Conservation (phyloP, 2,329 filamentous ascomycete species). For the Colletotrichum zoysiae region DNA sequence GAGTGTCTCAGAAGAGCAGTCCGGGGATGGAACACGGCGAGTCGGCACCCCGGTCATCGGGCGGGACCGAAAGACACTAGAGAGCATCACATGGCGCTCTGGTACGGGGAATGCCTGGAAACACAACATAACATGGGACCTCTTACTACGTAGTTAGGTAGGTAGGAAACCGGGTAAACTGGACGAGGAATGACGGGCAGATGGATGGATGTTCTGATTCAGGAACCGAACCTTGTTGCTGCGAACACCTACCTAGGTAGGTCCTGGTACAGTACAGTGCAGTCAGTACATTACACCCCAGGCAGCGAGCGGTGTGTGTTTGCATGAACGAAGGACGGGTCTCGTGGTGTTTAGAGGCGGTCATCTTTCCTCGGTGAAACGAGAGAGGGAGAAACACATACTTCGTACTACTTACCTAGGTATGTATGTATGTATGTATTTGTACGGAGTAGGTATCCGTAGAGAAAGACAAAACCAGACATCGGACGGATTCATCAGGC, state of each 20-base stretch:
- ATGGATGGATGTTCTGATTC: background rate
- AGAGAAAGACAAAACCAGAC: background rate
- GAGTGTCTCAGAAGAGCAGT: background rate
- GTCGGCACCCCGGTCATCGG: conserved; percentile 18
- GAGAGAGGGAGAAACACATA: background rate
- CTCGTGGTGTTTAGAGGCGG: conserved; percentile 3
- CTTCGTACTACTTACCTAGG: too few relatives aligned
- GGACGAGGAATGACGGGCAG: background rate
- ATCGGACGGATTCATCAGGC: conserved; percentile 2
- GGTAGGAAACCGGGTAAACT: background rate
- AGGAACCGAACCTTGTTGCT: background rate
- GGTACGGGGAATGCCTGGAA: conserved; percentile 23
- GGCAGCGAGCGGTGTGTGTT: background rate
- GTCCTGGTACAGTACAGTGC: too few relatives aligned
- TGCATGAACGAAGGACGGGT: background rate
- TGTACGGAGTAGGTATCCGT: too few relatives aligned
- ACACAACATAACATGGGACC: conserved; percentile 16
- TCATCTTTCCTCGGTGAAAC: conserved; percentile 19
- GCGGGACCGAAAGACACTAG: conserved; percentile 29
- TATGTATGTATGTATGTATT: too few relatives aligned
- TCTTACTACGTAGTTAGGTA: too few relatives aligned
- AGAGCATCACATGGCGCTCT: conserved; percentile 29
- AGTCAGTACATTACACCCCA: too few relatives aligned
- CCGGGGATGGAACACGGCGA: background rate
- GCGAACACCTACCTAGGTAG: background rate